These are phyloP conservation scores for Aspergillus campestris DNA, from an alignment of 495 filamentous ascomycete genomes.

Conservation along the genomic window DNA sequence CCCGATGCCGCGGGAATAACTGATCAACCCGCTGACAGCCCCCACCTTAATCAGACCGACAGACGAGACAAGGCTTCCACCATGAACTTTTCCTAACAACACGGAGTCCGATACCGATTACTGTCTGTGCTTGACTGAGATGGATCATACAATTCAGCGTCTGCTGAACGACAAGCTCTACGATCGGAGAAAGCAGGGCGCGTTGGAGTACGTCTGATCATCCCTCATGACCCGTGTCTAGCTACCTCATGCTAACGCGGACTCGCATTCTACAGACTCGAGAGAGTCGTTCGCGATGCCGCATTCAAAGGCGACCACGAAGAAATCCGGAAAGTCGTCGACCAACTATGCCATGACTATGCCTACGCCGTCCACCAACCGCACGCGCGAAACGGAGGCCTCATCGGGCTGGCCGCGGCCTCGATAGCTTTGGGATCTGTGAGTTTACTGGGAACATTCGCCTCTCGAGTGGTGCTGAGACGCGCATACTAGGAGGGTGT, in stretches of 20 bases:
- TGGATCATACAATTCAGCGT: constrained; percentile 86
- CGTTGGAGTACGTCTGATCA: constrained; percentile 70
- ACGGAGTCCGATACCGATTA: constrained; percentile 18
- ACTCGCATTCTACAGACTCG: constrained; percentile 50
- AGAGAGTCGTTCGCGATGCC: constrained; percentile 82
- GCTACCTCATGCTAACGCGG: constrained; percentile 7
- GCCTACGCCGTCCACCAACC: constrained; percentile 97
- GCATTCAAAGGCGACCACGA: constrained; percentile 67
- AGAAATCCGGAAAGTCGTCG: constrained; percentile 73
- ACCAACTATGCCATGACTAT: constrained; percentile 95
- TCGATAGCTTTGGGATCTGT: constrained; percentile 92
- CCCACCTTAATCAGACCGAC: constrained; percentile 9
- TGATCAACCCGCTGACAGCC: background rate
- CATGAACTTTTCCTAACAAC: constrained; percentile 15
- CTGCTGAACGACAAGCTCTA: constrained; percentile 97
- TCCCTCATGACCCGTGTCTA: background rate
- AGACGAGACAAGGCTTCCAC: constrained; percentile 11
- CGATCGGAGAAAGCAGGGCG: constrained; percentile 92
- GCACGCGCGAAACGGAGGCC: constrained; percentile 90
- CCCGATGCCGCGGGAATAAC: constrained; percentile 5
- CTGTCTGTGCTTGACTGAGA: constrained; percentile 32
- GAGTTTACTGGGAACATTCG: constrained; percentile 28
- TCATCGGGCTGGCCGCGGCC: constrained; percentile 93
- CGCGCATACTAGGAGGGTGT: constrained; percentile 59
- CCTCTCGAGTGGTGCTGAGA: constrained; percentile 15